A percentile compares a stretch with the other conserved stretches of the same genome.
Conservation (phyloP, 768 basidiomycete species). For the Suillus subluteus region DNA sequence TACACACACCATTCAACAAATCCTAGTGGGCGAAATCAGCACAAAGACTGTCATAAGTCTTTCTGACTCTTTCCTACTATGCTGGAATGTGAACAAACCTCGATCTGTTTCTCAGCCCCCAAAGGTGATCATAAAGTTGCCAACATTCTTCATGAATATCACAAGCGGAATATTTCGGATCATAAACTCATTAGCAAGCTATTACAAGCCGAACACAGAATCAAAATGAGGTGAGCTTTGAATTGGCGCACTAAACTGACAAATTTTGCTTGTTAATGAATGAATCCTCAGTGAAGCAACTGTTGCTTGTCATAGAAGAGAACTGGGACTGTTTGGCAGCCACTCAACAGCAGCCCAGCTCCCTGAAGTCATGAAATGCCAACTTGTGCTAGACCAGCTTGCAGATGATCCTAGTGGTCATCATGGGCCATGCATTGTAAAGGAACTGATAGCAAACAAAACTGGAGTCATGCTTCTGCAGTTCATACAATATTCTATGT, state of each 20-base stretch:
- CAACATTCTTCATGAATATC: constrained; percentile 18
- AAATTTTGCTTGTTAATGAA: background rate
- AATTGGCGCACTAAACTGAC: background rate
- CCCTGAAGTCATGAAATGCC: constrained; percentile 13
- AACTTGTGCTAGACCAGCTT: constrained; percentile 29
- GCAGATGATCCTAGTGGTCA: constrained; percentile 25
- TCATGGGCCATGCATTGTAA: constrained; percentile 24
- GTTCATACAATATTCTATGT: constrained; percentile 10
- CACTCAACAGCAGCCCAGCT: background rate
- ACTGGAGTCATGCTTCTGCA: constrained; percentile 17
- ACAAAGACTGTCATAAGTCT: no score
- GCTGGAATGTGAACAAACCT: no score
- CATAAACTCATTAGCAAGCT: constrained; percentile 25
- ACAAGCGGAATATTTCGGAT: constrained; percentile 28
- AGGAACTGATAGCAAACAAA: constrained; percentile 22
- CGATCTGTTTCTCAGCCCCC: no score
- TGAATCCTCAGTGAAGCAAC: constrained; percentile 2
- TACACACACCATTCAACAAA: no score
- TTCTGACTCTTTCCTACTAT: no score
- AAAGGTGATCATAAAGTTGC: background rate
- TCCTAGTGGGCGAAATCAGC: no score
- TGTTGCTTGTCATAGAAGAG: background rate
- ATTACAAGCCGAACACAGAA: constrained; percentile 28
- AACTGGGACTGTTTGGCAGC: background rate
- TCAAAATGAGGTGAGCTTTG: constrained; percentile 16